These are phyloP conservation scores for Colletotrichum sp. DNA, from an alignment of 2,329 filamentous ascomycete species.

Conservation along the genomic window DNA sequence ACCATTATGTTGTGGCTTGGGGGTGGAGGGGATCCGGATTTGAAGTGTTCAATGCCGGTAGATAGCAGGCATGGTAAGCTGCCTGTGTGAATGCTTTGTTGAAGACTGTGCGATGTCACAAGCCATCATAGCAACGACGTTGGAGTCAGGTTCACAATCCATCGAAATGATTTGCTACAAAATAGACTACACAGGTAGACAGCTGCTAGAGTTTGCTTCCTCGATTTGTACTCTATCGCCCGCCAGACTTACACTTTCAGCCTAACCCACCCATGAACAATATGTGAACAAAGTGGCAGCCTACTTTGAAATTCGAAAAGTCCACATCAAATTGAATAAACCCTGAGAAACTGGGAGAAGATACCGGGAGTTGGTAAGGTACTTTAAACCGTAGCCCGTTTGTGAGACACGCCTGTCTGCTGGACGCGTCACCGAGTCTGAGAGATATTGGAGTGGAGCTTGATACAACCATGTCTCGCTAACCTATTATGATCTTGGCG, in stretches of 20 bases:
- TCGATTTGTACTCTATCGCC: background rate
- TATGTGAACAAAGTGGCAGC: background rate
- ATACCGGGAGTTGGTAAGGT: background rate
- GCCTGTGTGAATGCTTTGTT: background rate
- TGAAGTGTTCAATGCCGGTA: conserved; percentile 2
- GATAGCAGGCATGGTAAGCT: background rate
- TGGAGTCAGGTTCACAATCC: background rate
- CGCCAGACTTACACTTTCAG: background rate
- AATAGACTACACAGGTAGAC: background rate
- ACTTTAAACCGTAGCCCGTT: background rate
- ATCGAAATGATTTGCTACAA: background rate
- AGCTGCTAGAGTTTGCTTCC: background rate
- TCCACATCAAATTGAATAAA: background rate
- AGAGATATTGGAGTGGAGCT: background rate
- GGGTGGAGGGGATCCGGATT: conserved; percentile 69
- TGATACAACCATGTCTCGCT: background rate
- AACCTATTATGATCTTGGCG: background rate
- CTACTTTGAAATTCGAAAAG: background rate
- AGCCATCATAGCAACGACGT: background rate
- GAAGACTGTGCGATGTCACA: background rate
- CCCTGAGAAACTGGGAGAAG: background rate
- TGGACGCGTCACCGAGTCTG: background rate
- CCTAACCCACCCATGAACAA: background rate
- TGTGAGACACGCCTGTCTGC: background rate
- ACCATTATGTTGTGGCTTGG: conserved; percentile 91